Conservation (phyloP, 148 eudicot species). For the Rhododendron ovatum region DNA sequence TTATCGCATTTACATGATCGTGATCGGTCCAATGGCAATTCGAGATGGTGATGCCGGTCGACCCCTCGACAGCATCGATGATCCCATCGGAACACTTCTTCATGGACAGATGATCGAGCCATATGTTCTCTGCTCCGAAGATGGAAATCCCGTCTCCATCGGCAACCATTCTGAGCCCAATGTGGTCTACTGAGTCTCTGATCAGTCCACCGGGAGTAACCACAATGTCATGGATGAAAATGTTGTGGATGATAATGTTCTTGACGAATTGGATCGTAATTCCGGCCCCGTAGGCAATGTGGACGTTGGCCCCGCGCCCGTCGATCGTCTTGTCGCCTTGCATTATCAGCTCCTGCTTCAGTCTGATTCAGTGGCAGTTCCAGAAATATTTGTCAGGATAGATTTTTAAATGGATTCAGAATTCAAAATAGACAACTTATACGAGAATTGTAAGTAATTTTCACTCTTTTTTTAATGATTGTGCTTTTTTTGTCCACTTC, state of each 20-base stretch:
- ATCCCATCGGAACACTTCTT: slow-evolving; percentile 29
- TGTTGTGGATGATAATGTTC: slow-evolving; percentile 37
- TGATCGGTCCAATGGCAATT: slow-evolving; percentile 43
- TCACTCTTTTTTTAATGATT: no score
- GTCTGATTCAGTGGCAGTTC: slow-evolving; percentile 7
- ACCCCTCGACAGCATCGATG: slow-evolving; percentile 32
- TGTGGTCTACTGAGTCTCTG: slow-evolving; percentile 24
- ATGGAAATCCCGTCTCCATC: slow-evolving; percentile 40
- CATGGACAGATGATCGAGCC: slow-evolving; percentile 46
- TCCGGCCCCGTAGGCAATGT: slow-evolving; percentile 32
- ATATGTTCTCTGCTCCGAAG: slow-evolving; percentile 21
- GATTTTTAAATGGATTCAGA: not conserved
- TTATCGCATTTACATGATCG: slow-evolving; percentile 18
- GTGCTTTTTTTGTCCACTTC: no score
- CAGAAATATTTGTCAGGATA: not conserved
- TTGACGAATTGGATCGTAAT: slow-evolving; percentile 26
- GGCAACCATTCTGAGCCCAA: slow-evolving; percentile 23
- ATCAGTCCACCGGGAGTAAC: slow-evolving; percentile 23
- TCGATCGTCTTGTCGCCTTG: slow-evolving; percentile 45
- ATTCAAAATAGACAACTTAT: no score
- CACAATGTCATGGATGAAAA: slow-evolving; percentile 29
- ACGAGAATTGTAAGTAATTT: no score
- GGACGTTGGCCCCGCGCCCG: slow-evolving; percentile 37
- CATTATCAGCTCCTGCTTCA: slow-evolving; percentile 35
- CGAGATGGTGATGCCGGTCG: slow-evolving; percentile 41